phyloP scores from a whole-genome alignment of 1,139 yeast genomes.

The Trichomonascaceae sp. region DNA sequence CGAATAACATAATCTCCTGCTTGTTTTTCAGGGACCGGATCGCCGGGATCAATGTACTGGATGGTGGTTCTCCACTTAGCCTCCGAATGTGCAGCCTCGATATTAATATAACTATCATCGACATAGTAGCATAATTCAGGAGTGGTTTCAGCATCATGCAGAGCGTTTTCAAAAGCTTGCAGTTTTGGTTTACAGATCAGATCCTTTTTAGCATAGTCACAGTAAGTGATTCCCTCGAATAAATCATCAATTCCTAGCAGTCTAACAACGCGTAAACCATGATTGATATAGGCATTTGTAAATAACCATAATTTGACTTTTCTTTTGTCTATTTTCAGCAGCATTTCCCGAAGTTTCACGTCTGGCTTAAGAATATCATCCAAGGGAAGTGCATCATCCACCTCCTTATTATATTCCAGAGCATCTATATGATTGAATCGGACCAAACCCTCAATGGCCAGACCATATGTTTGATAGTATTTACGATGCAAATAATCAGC shows the following conservation, averaged over 20 bases:
- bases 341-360: constrained; percentile 32
- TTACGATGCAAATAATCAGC: constrained; percentile 65
- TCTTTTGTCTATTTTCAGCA: constrained; percentile 33
- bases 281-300: constrained; percentile 90
- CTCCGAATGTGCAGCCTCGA: constrained; percentile 38
- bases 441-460: constrained; percentile 89
- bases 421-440: constrained; percentile 81
- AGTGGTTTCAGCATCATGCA: constrained; percentile 56
- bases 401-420: constrained; percentile 75
- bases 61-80: constrained; percentile 47
- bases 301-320: constrained; percentile 71
- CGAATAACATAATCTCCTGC: constrained; percentile 42
- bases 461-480: constrained; percentile 82
- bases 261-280: constrained; percentile 66
- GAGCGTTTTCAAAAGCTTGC: constrained; percentile 49
- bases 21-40: constrained; percentile 35
- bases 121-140: constrained; percentile 54
- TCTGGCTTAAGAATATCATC: constrained; percentile 63
- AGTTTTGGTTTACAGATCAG: constrained; percentile 84
- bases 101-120: constrained; percentile 41
- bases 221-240: constrained; percentile 88
- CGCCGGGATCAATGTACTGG: constrained; percentile 54
- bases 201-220: constrained; percentile 68
- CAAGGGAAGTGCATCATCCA: constrained; percentile 88
- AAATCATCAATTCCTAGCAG: constrained; percentile 82